These are phyloP conservation scores for Claviceps spartinae DNA, from an alignment of 2,329 filamentous ascomycete genomes.

Conservation along the genomic window DNA sequence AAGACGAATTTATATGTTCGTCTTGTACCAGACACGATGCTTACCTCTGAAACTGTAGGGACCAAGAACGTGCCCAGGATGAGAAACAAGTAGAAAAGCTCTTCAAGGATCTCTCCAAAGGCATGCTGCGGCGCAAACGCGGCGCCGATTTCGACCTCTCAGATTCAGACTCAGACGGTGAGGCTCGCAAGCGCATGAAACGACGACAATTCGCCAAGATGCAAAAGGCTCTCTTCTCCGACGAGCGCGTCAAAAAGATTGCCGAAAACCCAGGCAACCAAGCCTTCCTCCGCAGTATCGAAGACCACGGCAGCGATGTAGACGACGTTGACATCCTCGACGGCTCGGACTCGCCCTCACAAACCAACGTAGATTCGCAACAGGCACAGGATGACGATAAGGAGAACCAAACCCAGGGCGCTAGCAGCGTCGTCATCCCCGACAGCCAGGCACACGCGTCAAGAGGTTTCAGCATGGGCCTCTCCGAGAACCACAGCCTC, in stretches of 20 bases:
- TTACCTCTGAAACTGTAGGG: conserved; percentile 30
- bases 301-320: conserved; percentile 60
- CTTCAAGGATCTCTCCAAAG: conserved; percentile 84
- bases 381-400: conserved; percentile 16
- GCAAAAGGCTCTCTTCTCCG: conserved; percentile 74
- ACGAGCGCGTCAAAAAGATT: conserved; percentile 84
- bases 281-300: conserved; percentile 81
- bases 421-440: conserved; percentile 26
- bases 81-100: conserved; percentile 84
- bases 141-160: conserved; percentile 73
- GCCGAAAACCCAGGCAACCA: conserved; percentile 78
- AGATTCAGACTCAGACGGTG: conserved; percentile 79
- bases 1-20: too few relatives aligned
- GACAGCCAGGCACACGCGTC: conserved; percentile 36
- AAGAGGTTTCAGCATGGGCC: conserved; percentile 20
- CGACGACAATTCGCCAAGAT: conserved; percentile 81
- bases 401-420: conserved; percentile 11
- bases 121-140: conserved; percentile 71
- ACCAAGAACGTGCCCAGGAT: conserved; percentile 66
- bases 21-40: neutral
- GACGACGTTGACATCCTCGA: conserved; percentile 64
- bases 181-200: conserved; percentile 66
- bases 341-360: conserved; percentile 19
- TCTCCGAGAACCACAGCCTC: conserved; percentile 31
- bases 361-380: conserved; percentile 18